These are phyloP conservation scores for Fraxinus nigra DNA, from an alignment of 305 asterid species.

Conservation along the genomic window DNA sequence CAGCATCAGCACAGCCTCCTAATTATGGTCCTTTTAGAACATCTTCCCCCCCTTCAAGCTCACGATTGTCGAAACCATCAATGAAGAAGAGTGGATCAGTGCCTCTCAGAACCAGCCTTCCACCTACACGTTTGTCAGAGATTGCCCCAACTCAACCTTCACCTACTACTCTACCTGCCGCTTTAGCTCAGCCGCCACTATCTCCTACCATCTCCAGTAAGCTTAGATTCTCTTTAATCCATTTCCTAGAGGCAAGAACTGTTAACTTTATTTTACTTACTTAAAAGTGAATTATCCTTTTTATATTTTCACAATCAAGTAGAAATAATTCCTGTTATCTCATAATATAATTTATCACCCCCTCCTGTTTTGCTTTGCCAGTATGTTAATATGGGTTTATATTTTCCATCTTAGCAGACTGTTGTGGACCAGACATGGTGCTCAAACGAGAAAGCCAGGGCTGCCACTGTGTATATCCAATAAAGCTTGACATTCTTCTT, in stretches of 20 bases:
- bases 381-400: constrained; percentile 21
- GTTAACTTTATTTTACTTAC: not conserved
- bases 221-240: constrained; percentile 19
- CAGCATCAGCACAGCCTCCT: constrained; percentile 46
- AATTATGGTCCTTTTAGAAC: constrained; percentile 54
- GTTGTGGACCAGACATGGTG: constrained; percentile 85
- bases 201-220: constrained; percentile 71
- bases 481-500: constrained; percentile 84
- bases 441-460: constrained; percentile 74
- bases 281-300: not conserved
- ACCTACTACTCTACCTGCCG: constrained; percentile 56
- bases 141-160: constrained; percentile 61
- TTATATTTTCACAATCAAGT: not conserved
- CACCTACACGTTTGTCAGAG: constrained; percentile 41
- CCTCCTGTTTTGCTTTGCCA: not conserved
- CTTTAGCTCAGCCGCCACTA: constrained; percentile 80
- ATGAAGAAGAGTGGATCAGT: constrained; percentile 52
- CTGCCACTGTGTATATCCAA: constrained; percentile 87
- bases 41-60: constrained; percentile 58
- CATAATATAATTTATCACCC: not conserved
- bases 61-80: constrained; percentile 51
- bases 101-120: constrained; percentile 39
- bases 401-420: constrained; percentile 52
- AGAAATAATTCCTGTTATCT: not conserved
- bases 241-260: constrained; percentile 13